Percentiles rank a stretch among this genome's conserved stretches.
phyloP scores from a whole-genome alignment of 2,329 filamentous ascomycete species.

The Fusarium nurragi region DNA sequence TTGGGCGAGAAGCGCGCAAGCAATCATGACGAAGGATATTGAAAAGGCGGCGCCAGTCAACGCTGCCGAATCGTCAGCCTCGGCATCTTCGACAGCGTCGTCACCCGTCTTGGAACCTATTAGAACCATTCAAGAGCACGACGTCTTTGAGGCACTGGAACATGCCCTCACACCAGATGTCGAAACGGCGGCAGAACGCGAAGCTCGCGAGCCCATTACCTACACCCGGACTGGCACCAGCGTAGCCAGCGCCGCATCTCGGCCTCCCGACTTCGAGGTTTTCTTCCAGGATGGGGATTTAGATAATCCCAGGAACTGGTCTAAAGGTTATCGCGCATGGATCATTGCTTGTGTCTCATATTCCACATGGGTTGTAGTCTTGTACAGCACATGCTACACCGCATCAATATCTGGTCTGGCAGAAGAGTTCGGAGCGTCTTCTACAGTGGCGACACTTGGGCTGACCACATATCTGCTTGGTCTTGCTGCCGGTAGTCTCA shows the following conservation, averaged over 20 bases:
- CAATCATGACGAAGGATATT: constrained; percentile 34
- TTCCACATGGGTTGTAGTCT: constrained; percentile 63
- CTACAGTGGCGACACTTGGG: constrained; percentile 75
- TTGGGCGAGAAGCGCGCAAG: not conserved
- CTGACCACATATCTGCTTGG: constrained; percentile 83
- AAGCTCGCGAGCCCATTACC: constrained; percentile 57
- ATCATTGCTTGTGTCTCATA: constrained; percentile 57
- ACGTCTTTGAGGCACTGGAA: constrained; percentile 51
- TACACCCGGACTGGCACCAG: constrained; percentile 55
- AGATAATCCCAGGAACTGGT: constrained; percentile 76
- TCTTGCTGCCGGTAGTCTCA: constrained; percentile 74
- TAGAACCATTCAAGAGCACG: constrained; percentile 41
- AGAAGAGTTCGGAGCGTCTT: constrained; percentile 68
- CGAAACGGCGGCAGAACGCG: constrained; percentile 53
- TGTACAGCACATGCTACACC: constrained; percentile 84
- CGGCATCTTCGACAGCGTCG: constrained; percentile 20
- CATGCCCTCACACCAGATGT: constrained; percentile 51
- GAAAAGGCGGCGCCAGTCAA: constrained; percentile 33
- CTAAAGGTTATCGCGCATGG: constrained; percentile 58
- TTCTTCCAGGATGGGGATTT: constrained; percentile 73
- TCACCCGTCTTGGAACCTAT: constrained; percentile 43
- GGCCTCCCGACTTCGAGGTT: constrained; percentile 73
- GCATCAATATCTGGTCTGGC: constrained; percentile 75
- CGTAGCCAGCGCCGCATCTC: constrained; percentile 54
- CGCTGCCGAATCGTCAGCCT: constrained; percentile 22